phyloP scores from a whole-genome alignment of 176 grass and related monocot species.

The Zoysia pacifica region DNA sequence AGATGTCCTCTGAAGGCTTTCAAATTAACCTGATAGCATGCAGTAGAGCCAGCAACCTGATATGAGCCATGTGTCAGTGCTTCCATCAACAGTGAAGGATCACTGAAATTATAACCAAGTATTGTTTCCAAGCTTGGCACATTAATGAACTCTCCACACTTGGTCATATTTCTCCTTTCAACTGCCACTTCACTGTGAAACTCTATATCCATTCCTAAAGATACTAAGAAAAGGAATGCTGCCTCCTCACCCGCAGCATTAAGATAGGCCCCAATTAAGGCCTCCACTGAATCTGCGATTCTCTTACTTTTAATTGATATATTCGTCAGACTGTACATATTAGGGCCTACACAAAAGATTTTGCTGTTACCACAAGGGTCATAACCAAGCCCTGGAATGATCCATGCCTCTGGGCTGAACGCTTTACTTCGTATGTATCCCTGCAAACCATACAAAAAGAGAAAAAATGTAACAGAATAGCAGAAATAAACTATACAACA shows the following conservation, averaged over 20 bases:
- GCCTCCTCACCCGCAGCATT: constrained; percentile 57
- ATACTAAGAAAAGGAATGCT: constrained; percentile 58
- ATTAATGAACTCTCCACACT: constrained; percentile 48
- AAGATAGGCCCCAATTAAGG: constrained; percentile 67
- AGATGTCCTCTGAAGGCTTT: background rate
- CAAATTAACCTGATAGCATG: constrained; percentile 68
- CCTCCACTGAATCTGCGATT: constrained; percentile 74
- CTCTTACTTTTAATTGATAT: constrained; percentile 64
- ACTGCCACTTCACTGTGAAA: constrained; percentile 36
- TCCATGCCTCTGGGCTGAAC: constrained; percentile 59
- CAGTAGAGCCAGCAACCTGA: constrained; percentile 50
- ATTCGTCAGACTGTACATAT: constrained; percentile 44
- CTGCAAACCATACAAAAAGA: constrained; percentile 41
- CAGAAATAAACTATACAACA: constrained; percentile 6
- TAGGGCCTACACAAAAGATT: constrained; percentile 4
- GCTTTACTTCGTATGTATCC: constrained; percentile 61
- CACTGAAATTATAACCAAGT: constrained; percentile 57
- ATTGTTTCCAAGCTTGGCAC: constrained; percentile 46
- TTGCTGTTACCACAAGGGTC: constrained; percentile 24
- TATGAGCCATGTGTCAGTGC: constrained; percentile 80
- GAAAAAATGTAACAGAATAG: constrained; percentile 25
- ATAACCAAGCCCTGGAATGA: constrained; percentile 58
- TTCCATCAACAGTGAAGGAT: constrained; percentile 65
- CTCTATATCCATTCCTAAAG: constrained; percentile 63
- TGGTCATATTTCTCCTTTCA: constrained; percentile 35